Percentiles rank a stretch among this genome's conserved stretches.
These are phyloP conservation scores for Trichophyton verrucosum DNA, from an alignment of 2,329 filamentous ascomycete genomes.

Conservation along the genomic window DNA sequence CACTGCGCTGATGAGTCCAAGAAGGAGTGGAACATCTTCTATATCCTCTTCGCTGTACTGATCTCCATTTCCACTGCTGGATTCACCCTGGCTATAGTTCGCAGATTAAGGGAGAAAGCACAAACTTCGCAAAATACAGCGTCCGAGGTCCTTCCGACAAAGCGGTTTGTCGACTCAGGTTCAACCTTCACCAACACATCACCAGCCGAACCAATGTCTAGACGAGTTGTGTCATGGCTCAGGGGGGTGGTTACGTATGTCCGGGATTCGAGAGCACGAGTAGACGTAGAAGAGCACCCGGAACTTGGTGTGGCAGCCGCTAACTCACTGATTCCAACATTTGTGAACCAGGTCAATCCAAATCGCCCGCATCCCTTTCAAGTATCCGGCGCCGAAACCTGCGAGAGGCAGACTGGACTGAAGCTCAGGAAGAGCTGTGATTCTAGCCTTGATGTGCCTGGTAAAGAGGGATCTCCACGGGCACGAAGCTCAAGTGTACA, in stretches of 20 bases:
- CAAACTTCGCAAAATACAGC: neutral
- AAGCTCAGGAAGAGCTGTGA: neutral
- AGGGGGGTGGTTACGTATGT: neutral
- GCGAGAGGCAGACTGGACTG: neutral
- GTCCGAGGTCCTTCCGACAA: neutral
- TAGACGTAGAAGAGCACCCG: neutral
- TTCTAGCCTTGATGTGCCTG: neutral
- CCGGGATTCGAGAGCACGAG: neutral
- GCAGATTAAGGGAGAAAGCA: neutral
- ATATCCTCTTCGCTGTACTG: slow-evolving; percentile 3
- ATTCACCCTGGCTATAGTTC: neutral
- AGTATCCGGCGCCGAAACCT: neutral
- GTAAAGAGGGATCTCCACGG: neutral
- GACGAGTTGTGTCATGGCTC: neutral
- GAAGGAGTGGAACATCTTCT: neutral
- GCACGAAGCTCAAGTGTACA: neutral
- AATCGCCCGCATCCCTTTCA: neutral
- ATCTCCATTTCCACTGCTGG: neutral
- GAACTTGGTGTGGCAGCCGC: neutral
- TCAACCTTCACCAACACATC: neutral
- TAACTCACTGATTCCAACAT: neutral
- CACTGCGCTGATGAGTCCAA: neutral
- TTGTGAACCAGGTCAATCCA: neutral
- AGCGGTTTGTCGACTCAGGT: neutral
- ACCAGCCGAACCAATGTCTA: neutral